A percentile compares a stretch with the other conserved stretches of the same genome.
Conservation (phyloP, 1,284 basidiomycete species). For the Cutaneotrichosporon sp. region DNA sequence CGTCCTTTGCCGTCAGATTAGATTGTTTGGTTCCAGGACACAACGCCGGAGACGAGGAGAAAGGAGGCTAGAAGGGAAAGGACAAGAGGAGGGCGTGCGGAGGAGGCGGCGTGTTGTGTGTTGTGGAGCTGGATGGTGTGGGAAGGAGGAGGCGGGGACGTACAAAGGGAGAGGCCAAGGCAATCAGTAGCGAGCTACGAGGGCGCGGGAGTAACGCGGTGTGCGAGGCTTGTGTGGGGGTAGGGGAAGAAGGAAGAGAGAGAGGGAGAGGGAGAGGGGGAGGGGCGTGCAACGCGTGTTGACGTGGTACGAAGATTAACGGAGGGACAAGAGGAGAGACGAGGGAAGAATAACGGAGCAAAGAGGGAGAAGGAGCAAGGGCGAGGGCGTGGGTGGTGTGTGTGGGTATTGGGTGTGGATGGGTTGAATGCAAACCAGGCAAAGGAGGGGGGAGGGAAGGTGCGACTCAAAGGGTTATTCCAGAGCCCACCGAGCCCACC, state of each 20-base stretch:
- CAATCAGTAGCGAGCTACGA: neutral
- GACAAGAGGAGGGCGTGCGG: constrained; percentile 2
- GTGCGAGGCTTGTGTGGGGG: constrained; percentile 1
- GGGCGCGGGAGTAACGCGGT: constrained; percentile 13
- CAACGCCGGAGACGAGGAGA: constrained; percentile 6
- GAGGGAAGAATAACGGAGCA: constrained; percentile 1
- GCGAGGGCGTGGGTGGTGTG: constrained; percentile 4
- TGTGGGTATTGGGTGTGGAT: constrained; percentile 1
- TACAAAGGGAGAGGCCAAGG: constrained; percentile 3
- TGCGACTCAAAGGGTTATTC: neutral
- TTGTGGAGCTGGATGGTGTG: constrained; percentile 8
- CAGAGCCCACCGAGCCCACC: too few species aligned
- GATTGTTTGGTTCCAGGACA: constrained; percentile 20
- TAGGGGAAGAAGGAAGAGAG: neutral
- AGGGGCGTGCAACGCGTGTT: neutral
- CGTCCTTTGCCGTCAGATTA: neutral
- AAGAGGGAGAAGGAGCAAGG: neutral
- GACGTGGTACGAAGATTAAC: constrained; percentile 9
- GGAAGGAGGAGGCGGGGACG: neutral
- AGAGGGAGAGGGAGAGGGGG: constrained; percentile 1
- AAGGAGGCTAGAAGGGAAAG: constrained; percentile 1
- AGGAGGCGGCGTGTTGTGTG: neutral
- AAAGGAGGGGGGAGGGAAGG: neutral
- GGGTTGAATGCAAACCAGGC: neutral
- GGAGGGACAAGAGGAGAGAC: neutral